These are phyloP conservation scores for Calonectria multiphialidica DNA, from an alignment of 2,329 filamentous ascomycete species.

Conservation along the genomic window DNA sequence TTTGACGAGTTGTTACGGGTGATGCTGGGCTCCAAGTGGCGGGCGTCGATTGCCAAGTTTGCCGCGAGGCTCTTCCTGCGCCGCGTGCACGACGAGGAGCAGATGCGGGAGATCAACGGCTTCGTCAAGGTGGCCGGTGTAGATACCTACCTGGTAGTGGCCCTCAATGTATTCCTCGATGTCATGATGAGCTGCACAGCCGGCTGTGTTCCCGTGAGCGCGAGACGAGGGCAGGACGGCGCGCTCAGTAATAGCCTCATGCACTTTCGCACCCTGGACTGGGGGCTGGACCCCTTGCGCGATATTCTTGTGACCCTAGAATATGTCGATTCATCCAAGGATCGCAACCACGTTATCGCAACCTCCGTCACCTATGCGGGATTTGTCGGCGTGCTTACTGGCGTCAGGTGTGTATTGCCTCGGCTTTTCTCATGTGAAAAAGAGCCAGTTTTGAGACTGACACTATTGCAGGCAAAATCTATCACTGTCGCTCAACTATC, in stretches of 20 bases:
- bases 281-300: slow-evolving; percentile 26
- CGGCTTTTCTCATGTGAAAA: not conserved
- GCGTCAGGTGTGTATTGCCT: not conserved
- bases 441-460: not conserved
- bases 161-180: slow-evolving; percentile 71
- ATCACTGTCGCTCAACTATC: not conserved
- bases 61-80: slow-evolving; percentile 61
- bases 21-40: slow-evolving; percentile 26
- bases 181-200: slow-evolving; percentile 73
- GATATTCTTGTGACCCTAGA: slow-evolving; percentile 24
- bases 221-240: slow-evolving; percentile 15
- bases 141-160: slow-evolving; percentile 64
- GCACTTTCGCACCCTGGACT: slow-evolving; percentile 59
- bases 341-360: slow-evolving; percentile 53
- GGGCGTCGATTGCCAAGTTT: slow-evolving; percentile 42
- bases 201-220: slow-evolving; percentile 51
- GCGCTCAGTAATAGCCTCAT: slow-evolving; percentile 49
- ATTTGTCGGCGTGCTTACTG: not conserved
- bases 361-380: slow-evolving; percentile 52
- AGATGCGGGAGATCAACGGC: slow-evolving; percentile 68
- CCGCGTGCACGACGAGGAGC: slow-evolving; percentile 63
- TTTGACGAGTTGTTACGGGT: slow-evolving; percentile 29
- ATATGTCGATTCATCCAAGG: slow-evolving; percentile 34
- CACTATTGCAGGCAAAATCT: not conserved
- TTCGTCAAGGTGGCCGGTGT: slow-evolving; percentile 63